Base-by-base conservation (phyloP, 1,284 basidiomycete species). In the Kwoniella shivajii region DNA sequence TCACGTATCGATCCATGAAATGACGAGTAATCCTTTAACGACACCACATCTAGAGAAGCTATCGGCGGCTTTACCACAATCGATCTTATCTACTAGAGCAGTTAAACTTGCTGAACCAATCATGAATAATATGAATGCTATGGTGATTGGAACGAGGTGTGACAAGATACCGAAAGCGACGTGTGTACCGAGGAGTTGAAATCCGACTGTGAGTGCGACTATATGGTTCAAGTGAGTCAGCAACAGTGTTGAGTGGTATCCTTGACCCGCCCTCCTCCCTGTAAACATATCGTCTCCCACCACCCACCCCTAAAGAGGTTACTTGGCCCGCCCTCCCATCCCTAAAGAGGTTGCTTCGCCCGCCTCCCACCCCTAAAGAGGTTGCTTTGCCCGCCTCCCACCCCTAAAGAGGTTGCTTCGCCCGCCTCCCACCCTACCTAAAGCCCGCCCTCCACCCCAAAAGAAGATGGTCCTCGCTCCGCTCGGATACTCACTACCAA, bases 1-100 rank as follows among this genome's bases (percentile, higher is more conserved):
- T 66, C 60, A 72, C 70, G 75, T 76, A 55, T 75, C 75, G 47
- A 77, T 76, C 78, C 78, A 79, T 41, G 65, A 63, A 38, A 77
- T 70, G 33, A 73, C 67, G 29, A 78, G 73, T 16, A 77, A 64
- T 18, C 72, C 72, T 63, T 77, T 77, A 54, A 77, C 73, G 16
- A 74, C 69, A 49, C 67, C 69, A 62, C 79, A 79, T 30, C 74
- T 57, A 30, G 51, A 56, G 53, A 77, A 79, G 6, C 47, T 52
- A 37, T 71, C 57, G 18, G 36, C 57, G 14, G 63, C 54, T 45
- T 63, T 58, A 29, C 69, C 67, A 65, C 79, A 80, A 54, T 59
- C 51, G 49, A 75, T 65, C 44, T 64, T 68, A 64, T 67, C 59
- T 38, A 73, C 77, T 30, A 78, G 61, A 13, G 72, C 77, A 6